phyloP scores from a whole-genome alignment of 139 green algal genomes.

The Mesotaenium endlicherianum region DNA sequence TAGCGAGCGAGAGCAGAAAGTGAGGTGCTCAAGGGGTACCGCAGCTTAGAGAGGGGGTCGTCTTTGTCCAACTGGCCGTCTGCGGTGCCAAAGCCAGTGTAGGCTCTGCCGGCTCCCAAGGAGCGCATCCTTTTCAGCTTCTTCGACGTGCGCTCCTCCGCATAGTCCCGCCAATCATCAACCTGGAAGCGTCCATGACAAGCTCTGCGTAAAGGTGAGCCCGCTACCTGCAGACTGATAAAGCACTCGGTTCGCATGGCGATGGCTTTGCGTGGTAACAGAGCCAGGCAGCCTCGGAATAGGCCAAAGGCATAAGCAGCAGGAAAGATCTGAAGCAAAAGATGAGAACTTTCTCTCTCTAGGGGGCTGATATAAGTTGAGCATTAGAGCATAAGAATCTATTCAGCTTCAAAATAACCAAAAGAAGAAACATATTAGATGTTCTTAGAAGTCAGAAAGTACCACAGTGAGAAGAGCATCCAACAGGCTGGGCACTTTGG shows the following conservation, averaged over 20 bases:
- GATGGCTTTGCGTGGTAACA: not conserved
- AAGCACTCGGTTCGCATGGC: not conserved
- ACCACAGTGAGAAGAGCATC: slow-evolving; percentile 27
- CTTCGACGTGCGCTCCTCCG: not conserved
- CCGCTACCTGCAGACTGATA: not conserved
- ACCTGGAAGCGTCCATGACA: not conserved
- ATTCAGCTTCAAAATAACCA: not conserved
- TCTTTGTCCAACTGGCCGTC: not conserved
- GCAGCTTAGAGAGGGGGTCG: slow-evolving; percentile 6
- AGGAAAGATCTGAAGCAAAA: not conserved
- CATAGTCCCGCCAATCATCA: slow-evolving; percentile 37
- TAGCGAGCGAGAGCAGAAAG: not conserved
- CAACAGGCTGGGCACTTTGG: slow-evolving; percentile 12
- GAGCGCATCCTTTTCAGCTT: not conserved
- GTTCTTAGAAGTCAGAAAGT: not conserved
- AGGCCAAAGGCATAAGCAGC: not conserved
- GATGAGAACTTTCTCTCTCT: not conserved
- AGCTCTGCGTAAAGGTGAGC: not conserved
- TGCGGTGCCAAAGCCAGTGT: slow-evolving; percentile 14
- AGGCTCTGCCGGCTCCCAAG: not conserved
- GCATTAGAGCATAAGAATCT: not conserved
- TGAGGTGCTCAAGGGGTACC: not conserved
- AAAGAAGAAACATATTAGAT: too few relatives aligned
- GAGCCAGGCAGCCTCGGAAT: not conserved
- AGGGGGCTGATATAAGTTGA: too few relatives aligned